Evolutionary conservation across 805 yeast genomes (phyloP), one percentile per base, ranked within the genome.

Genomic region (Candida khao-thaluensis): DNA sequence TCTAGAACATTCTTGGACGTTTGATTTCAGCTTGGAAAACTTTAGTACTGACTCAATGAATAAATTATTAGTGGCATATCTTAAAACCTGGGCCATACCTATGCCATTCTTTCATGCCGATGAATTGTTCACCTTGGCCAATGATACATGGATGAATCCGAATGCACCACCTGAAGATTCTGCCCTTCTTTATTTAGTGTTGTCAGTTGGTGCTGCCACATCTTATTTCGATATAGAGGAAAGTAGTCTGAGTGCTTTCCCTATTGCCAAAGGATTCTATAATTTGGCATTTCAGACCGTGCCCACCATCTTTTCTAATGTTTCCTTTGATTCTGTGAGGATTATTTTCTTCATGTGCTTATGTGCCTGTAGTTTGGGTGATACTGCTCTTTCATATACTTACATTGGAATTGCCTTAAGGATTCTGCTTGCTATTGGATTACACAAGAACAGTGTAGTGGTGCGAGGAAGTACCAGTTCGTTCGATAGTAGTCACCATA

Each of bases 81-180:
- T 53, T 24, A 53, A 53, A 23, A 53, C 54, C 1, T 50, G 52
- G 53, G 44, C 42, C 20, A 38, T 53, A 18, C 48, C 56, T 7
- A 35, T 27, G 25, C 57, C 57, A 5, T 21, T 51, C 5, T 49
- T 50, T 27, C 37, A 45, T 2, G 51, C 56, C 9, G 51, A 49
- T 17, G 47, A 47, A 26, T 14, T 50, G 8, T 50, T 50, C 26
- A 31, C 23, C 31, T 40, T 49, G 40, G 25, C 52, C 41, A 11
- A 37, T 24, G 5, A 37, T 17, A 20, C 35, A 23, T 37, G 57
- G 53, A 17, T 28, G 27, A 35, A 35, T 17, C 37, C 40, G 17
- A 8, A 20, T 11, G 30, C 33, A 11, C 14, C 33, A 9, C 40
- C 23, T 18, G 21, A 31, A 18, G 40, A 30, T 31, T 40, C 39